Evolutionary conservation across 176 grass and related monocot species (phyloP).

Genomic region (Phoenix roebelenii): DNA sequence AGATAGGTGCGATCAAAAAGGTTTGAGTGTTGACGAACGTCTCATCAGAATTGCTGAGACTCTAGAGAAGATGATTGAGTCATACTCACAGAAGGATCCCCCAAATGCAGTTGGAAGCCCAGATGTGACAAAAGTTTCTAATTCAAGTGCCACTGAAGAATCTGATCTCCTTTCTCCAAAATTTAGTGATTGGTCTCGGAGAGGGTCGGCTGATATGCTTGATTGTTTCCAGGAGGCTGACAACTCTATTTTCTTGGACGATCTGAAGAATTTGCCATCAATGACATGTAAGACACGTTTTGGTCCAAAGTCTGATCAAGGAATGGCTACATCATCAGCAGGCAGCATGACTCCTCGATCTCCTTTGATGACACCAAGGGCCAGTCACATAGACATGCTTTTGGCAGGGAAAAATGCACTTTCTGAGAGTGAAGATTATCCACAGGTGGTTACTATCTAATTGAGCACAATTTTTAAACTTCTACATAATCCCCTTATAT

Average conservation of each 20-base stretch:
- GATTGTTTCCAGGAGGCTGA: slow-evolving; percentile 82
- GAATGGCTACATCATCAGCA: slow-evolving; percentile 88
- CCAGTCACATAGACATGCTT: slow-evolving; percentile 85
- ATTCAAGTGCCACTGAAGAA: slow-evolving; percentile 78
- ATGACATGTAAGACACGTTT: slow-evolving; percentile 97
- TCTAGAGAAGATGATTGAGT: slow-evolving; percentile 79
- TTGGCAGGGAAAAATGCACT: slow-evolving; percentile 62
- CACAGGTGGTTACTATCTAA: slow-evolving; percentile 38
- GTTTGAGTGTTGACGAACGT: slow-evolving; percentile 86
- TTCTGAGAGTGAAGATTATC: slow-evolving; percentile 72
- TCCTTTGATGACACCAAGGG: slow-evolving; percentile 79
- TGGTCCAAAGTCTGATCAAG: slow-evolving; percentile 89
- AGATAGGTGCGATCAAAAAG: slow-evolving; percentile 94
- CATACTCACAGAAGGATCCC: slow-evolving; percentile 68
- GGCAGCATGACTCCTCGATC: slow-evolving; percentile 96
- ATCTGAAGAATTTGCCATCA: slow-evolving; percentile 71
- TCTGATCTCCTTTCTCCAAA: slow-evolving; percentile 86
- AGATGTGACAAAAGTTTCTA: slow-evolving; percentile 64
- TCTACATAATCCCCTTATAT: background rate
- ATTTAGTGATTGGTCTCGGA: slow-evolving; percentile 70
- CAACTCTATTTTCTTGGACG: slow-evolving; percentile 73
- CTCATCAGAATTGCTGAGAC: slow-evolving; percentile 78
- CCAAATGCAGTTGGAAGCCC: slow-evolving; percentile 40
- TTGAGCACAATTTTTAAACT: background rate
- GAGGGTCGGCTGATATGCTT: slow-evolving; percentile 82